Evolutionary conservation across 768 basidiomycete species (phyloP), one percentile per base, ranked within the genome.

Genomic region (Suillus tomentosus): DNA sequence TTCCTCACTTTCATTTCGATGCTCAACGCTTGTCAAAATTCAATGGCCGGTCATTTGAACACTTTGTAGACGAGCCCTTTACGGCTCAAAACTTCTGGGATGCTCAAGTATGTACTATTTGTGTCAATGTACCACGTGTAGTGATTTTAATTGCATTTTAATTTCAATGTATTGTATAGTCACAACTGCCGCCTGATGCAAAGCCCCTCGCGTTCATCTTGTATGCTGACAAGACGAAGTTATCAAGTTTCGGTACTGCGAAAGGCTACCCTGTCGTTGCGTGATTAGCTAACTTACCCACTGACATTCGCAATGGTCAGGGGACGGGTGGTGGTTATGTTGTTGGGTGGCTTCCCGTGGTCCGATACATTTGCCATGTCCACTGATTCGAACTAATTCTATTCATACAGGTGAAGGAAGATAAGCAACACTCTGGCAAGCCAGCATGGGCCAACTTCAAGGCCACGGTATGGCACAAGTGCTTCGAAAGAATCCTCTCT

Each of bases 291-390:
- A 47, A 47, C 9, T 47, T 47, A 47, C 45, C 45, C 45, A 47
- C 45, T 47, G 45, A 47, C 45, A 47, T 47, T 47, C n/a, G 4
- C 45, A 47, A 47, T 1, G 4, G n/a, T 47, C n/a, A 47, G 45
- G 45, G n/a, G 19, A 47, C n/a, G 45, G 45, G 45, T 47, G 45
- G 45, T 4, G 45, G 45, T 47, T 47, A 47, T 5, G 4, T 47
- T 47, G 45, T 47, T 47, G 45, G 45, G 45, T 47, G 45, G 45
- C 45, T 47, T 47, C 45, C 45, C 11, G 45, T 47, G 45, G 45
- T 47, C 5, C n/a, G 45, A 11, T 47, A 19, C 45, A 47, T n/a
- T n/a, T 47, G n/a, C 11, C 10, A 47, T 19, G 9, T 47, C 45
- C 11, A 2, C n/a, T 47, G 19, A 19, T 47, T 47, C 3, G 0